Conservation (phyloP, 345 rosid species). For the Hibiscus tridactylites region DNA sequence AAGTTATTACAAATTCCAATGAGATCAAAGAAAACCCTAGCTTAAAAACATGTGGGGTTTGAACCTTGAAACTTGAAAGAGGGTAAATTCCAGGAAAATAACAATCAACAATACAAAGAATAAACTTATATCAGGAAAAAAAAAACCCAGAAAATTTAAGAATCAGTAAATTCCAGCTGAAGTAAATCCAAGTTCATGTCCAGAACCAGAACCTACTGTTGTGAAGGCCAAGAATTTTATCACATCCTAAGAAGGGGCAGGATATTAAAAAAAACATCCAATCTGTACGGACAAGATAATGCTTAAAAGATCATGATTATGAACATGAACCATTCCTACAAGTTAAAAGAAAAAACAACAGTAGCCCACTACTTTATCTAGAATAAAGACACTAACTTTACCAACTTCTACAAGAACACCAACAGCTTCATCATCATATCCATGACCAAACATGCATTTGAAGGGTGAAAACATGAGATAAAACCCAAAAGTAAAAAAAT, state of each 20-base stretch:
- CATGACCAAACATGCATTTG: constrained; percentile 24
- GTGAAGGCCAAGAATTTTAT: no score
- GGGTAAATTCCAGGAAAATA: background rate
- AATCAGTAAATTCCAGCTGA: background rate
- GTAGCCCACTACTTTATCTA: constrained; percentile 5
- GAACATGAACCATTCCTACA: background rate
- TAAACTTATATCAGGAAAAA: background rate
- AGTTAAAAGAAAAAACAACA: background rate
- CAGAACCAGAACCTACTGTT: background rate
- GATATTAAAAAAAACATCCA: background rate
- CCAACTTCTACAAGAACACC: background rate
- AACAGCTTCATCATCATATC: background rate
- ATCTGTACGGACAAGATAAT: background rate
- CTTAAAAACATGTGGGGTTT: background rate
- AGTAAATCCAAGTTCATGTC: background rate
- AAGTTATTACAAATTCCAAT: background rate
- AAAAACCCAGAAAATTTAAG: background rate
- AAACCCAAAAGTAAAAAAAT: background rate
- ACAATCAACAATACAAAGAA: background rate
- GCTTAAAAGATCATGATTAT: background rate
- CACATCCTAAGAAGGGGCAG: no score
- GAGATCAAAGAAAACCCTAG: background rate
- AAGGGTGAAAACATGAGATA: background rate
- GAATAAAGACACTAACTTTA: background rate
- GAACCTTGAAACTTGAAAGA: background rate